Conservation (phyloP, 305 asterid genomes). For the Plantago lanceolata region DNA sequence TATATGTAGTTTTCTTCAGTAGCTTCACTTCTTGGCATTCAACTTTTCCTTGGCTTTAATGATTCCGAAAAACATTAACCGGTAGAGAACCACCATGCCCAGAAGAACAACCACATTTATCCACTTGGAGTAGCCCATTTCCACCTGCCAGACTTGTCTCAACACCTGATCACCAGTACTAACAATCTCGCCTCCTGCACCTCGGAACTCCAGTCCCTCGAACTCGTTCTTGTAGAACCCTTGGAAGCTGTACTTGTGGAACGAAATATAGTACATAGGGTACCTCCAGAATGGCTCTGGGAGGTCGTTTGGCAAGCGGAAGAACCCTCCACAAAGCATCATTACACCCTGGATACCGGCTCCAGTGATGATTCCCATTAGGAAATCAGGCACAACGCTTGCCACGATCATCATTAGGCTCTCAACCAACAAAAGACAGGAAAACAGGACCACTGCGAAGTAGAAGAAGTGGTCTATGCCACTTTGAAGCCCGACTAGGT, state of each 20-base stretch:
- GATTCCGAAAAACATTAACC: conserved; percentile 42
- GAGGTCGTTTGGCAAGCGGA: conserved; percentile 43
- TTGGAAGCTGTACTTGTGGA: conserved; percentile 54
- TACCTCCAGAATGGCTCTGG: conserved; percentile 54
- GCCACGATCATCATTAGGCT: conserved; percentile 62
- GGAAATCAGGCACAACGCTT: conserved; percentile 46
- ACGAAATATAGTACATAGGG: conserved; percentile 49
- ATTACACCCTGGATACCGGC: conserved; percentile 61
- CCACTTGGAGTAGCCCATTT: conserved; percentile 54
- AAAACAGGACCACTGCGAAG: conserved; percentile 33
- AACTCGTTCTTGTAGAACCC: conserved; percentile 63
- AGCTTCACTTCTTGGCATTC: conserved; percentile 19
- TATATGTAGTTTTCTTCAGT: no score
- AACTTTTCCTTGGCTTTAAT: conserved; percentile 29
- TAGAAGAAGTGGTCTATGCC: conserved; percentile 41
- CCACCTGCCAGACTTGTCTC: conserved; percentile 48
- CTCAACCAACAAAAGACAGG: conserved; percentile 57
- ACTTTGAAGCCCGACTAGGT: conserved; percentile 48
- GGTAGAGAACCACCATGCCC: conserved; percentile 48
- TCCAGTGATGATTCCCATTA: conserved; percentile 57
- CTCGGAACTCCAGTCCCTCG: conserved; percentile 35
- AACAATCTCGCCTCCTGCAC: conserved; percentile 19
- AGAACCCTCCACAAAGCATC: conserved; percentile 54
- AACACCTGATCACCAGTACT: conserved; percentile 46
- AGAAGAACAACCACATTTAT: conserved; percentile 39